phyloP scores from a whole-genome alignment of 805 yeast species.

The Wickerhamomyces tratensis region DNA sequence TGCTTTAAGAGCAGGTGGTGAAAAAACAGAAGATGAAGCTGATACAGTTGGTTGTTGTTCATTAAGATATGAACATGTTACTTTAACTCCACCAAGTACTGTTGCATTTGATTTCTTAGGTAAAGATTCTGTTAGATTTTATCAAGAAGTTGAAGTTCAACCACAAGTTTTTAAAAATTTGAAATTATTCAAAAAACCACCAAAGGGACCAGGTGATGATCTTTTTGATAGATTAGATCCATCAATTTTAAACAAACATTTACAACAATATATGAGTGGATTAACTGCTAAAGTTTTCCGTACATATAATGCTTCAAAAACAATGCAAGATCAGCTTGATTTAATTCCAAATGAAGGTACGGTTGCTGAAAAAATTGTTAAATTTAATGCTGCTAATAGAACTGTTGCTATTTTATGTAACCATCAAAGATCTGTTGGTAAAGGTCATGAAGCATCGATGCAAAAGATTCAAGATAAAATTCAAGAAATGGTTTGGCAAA shows the following conservation, averaged over 20 bases:
- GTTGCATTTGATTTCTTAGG: slow-evolving; percentile 91
- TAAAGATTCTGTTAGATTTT: slow-evolving; percentile 87
- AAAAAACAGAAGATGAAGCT: slow-evolving; percentile 94
- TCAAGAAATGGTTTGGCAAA: slow-evolving; percentile 79
- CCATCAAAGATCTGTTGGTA: slow-evolving; percentile 90
- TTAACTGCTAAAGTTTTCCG: slow-evolving; percentile 95
- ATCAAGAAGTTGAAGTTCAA: slow-evolving; percentile 89
- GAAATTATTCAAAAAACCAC: slow-evolving; percentile 77
- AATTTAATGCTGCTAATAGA: slow-evolving; percentile 90
- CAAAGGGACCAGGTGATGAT: slow-evolving; percentile 88
- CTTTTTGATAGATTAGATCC: slow-evolving; percentile 89
- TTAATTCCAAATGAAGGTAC: slow-evolving; percentile 80
- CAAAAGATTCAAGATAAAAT: slow-evolving; percentile 70
- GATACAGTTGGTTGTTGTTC: slow-evolving; percentile 99
- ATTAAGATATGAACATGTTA: slow-evolving; percentile 79
- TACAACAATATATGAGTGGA: slow-evolving; percentile 87
- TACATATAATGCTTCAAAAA: slow-evolving; percentile 92
- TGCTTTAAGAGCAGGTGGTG: slow-evolving; percentile 97
- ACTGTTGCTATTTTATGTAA: slow-evolving; percentile 94
- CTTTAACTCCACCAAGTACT: slow-evolving; percentile 73
- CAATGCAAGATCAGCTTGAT: slow-evolving; percentile 93
- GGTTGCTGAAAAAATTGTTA: slow-evolving; percentile 77
- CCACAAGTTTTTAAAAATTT: slow-evolving; percentile 86
- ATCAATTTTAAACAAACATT: slow-evolving; percentile 67
- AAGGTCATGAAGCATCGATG: slow-evolving; percentile 73